Base-by-base conservation (phyloP, 805 yeast species). In the Metschnikowia bowlesiae region DNA sequence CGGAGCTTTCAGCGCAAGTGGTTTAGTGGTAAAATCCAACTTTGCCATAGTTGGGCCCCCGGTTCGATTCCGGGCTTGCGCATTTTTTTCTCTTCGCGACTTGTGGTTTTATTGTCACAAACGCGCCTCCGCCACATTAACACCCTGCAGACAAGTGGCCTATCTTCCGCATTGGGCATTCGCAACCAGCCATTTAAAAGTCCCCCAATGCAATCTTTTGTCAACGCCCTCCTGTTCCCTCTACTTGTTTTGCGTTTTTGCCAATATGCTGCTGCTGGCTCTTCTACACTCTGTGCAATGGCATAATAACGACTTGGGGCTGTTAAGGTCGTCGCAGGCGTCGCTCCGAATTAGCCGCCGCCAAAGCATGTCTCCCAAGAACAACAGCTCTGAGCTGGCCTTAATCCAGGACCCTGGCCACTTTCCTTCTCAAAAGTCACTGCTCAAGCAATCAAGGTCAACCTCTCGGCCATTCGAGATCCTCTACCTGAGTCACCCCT, bases 61-160 rank as follows among this genome's bases (percentile, higher is more conserved):
- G 59, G 59, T 55, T 55, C 57, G 59, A 55, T 55, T 55, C 58
- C 58, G 58, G 58, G 58, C 58, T 55, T 55, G 58, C 58, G 58
- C 58, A 55, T 31, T 45, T 13, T 49, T 49, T 54, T 9, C 9
- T 3, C 18, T 16, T 16, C 2, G 18, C 5, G 5, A 14, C 14
- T n/a, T 14, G 26, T 14, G 18, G 6, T 11, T 26, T 8, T 38
- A 22, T 22, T 22, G 22, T 22, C 22, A 22, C 22, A 22, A 22
- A 22, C 22, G 22, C 22, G 22, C 22, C 18, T 22, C 22, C 22
- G 22, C 5, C 22, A 22, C 22, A 22, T 22, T 4, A 22, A 1
- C 22, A 22, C 22, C 22, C 41, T 30, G 36, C 16, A 45, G 8
- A 6, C 10, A 29, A 16, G 14, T 6, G 22, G 14, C n/a, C 18